Evolutionary conservation across 73 alveolate species (phyloP).

Genomic region (Tetrahymena elliotti): DNA sequence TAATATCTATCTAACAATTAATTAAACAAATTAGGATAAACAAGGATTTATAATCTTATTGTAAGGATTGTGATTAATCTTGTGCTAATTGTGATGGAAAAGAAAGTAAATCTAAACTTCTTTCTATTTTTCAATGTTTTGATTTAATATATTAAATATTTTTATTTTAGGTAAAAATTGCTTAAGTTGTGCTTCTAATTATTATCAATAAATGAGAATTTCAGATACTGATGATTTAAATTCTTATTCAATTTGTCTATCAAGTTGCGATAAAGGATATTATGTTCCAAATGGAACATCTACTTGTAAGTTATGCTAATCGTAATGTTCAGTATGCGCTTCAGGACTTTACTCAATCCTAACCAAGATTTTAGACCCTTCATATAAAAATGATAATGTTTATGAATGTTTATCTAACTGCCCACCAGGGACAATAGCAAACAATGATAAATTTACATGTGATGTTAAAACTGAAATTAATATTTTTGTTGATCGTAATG

Average conservation of each 20-base stretch:
- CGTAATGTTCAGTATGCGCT: neutral
- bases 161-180: neutral
- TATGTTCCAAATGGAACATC: neutral
- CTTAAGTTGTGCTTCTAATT: neutral
- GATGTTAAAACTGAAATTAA: neutral
- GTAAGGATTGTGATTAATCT: neutral
- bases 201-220: neutral
- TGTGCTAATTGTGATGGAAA: neutral
- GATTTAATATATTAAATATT: too few species aligned
- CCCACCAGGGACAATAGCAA: neutral
- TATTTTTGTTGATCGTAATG: neutral
- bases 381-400: neutral
- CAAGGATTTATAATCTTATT: neutral
- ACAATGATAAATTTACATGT: neutral
- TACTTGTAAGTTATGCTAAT: neutral
- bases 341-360: neutral
- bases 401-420: neutral
- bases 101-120: neutral
- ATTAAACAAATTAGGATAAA: neutral
- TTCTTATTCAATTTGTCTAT: neutral
- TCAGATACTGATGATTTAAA: neutral
- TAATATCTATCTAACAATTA: too few species aligned
- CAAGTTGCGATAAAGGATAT: neutral
- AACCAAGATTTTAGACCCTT: neutral
- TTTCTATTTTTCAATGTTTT: too few species aligned